Evolutionary conservation across 179 eudicot genomes (phyloP).

Genomic region (Amaranthus tricolor): DNA sequence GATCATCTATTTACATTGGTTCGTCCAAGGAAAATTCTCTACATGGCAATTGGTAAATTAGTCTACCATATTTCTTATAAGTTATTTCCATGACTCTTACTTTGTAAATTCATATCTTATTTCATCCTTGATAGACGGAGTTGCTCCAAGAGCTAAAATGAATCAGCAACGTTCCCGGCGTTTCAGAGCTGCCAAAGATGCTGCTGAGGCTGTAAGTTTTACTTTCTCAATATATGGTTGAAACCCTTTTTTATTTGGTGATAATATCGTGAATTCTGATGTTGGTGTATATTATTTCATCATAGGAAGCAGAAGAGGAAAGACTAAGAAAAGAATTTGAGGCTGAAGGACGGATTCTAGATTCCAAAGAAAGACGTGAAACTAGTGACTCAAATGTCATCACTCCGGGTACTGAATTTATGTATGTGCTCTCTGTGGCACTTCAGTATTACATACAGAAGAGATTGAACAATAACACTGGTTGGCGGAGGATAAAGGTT

Average conservation of each 20-base stretch:
- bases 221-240: neutral
- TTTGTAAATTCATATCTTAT: slow-evolving; percentile 5
- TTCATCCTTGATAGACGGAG: slow-evolving; percentile 63
- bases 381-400: slow-evolving; percentile 95
- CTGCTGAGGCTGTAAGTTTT: slow-evolving; percentile 83
- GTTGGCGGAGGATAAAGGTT: slow-evolving; percentile 84
- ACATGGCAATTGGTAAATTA: slow-evolving; percentile 85
- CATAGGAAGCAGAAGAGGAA: slow-evolving; percentile 91
- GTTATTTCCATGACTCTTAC: slow-evolving; percentile 4
- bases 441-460: slow-evolving; percentile 84
- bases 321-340: slow-evolving; percentile 70
- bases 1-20: slow-evolving; percentile 82
- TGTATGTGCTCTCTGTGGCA: slow-evolving; percentile 86
- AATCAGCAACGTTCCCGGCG: slow-evolving; percentile 98
- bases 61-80: slow-evolving; percentile 4
- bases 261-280: slow-evolving; percentile 15
- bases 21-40: slow-evolving; percentile 93
- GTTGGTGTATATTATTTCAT: neutral
- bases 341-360: slow-evolving; percentile 53
- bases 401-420: slow-evolving; percentile 94
- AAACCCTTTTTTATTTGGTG: neutral
- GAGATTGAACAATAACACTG: slow-evolving; percentile 69
- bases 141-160: slow-evolving; percentile 99
- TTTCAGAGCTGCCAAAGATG: slow-evolving; percentile 98
- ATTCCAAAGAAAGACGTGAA: slow-evolving; percentile 64